Percentiles rank a stretch among this genome's conserved stretches.
Evolutionary conservation across 2,329 filamentous ascomycete genomes (phyloP).

Genomic region (Aureobasidium sp.): DNA sequence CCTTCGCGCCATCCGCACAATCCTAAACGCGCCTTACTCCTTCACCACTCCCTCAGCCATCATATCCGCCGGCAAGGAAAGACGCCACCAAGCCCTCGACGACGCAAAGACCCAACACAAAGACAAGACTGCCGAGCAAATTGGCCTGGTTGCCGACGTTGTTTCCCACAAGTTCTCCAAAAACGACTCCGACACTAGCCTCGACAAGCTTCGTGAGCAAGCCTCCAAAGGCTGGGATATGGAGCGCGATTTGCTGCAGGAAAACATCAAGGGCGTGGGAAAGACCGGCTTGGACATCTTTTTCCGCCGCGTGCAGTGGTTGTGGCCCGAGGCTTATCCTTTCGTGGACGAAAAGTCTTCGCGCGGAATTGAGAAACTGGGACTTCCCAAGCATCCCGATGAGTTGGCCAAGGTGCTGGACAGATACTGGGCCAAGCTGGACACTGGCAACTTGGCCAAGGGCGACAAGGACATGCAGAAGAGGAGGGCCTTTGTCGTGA

Average conservation of each 20-base stretch:
- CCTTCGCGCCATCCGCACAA: conserved; percentile 37
- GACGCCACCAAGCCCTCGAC: conserved; percentile 33
- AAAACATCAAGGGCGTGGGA: conserved; percentile 36
- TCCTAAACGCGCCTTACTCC: conserved; percentile 39
- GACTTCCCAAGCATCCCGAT: conserved; percentile 31
- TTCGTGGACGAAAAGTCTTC: conserved; percentile 34
- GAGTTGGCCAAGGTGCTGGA: conserved; percentile 31
- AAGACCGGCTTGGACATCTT: conserved; percentile 38
- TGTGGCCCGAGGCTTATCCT: conserved; percentile 34
- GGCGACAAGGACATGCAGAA: conserved; percentile 31
- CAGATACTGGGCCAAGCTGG: conserved; percentile 31
- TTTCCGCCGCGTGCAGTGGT: conserved; percentile 35
- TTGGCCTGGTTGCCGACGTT: conserved; percentile 29
- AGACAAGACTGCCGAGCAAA: conserved; percentile 39
- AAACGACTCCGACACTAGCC: conserved; percentile 26
- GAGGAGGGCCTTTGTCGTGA: conserved; percentile 34
- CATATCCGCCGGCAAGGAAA: conserved; percentile 32
- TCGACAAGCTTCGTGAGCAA: conserved; percentile 29
- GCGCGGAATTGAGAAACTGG: conserved; percentile 30
- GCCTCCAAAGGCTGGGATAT: conserved; percentile 25
- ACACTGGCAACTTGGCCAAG: conserved; percentile 21
- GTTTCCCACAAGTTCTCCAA: conserved; percentile 29
- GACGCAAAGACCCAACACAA: conserved; percentile 41
- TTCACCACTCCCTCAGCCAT: conserved; percentile 31
- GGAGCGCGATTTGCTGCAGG: conserved; percentile 28